Percentiles rank a stretch among this genome's conserved stretches.
Evolutionary conservation across 75 land plant genomes (phyloP).

Genomic region (Cunninghamia lanceolata): DNA sequence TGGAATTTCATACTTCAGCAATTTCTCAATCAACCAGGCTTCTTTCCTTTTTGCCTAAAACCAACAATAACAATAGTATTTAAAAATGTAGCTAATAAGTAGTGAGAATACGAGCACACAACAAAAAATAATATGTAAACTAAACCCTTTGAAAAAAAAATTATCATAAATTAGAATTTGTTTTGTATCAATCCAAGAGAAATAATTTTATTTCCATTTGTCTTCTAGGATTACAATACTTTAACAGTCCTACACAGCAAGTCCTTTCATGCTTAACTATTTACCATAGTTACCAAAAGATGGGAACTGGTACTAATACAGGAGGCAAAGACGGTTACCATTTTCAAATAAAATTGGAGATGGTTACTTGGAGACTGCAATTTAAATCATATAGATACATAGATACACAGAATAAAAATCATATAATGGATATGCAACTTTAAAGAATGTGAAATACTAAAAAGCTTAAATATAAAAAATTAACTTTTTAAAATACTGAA

Average conservation of each 20-base stretch:
- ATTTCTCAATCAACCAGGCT: constrained; percentile 67
- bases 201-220: not conserved
- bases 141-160: not conserved
- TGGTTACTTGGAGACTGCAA: too few relatives aligned
- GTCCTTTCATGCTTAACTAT: not conserved
- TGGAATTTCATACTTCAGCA: constrained; percentile 70
- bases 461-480: too few relatives aligned
- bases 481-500: too few relatives aligned
- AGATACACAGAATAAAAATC: too few relatives aligned
- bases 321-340: too few relatives aligned
- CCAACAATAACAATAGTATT: not conserved
- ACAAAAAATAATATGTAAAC: not conserved
- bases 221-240: not conserved
- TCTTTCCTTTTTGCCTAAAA: constrained; percentile 83
- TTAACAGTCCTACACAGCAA: not conserved
- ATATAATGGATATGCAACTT: too few relatives aligned
- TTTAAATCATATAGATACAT: too few relatives aligned
- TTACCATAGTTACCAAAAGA: not conserved
- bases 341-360: too few relatives aligned
- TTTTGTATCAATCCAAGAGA: not conserved
- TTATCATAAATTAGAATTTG: not conserved
- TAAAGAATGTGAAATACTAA: too few relatives aligned
- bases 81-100: not conserved
- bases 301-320: too few relatives aligned
- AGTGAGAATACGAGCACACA: constrained; percentile 1